phyloP scores from a whole-genome alignment of 2,329 filamentous ascomycete species.

The Arachnopeziza araneosa region DNA sequence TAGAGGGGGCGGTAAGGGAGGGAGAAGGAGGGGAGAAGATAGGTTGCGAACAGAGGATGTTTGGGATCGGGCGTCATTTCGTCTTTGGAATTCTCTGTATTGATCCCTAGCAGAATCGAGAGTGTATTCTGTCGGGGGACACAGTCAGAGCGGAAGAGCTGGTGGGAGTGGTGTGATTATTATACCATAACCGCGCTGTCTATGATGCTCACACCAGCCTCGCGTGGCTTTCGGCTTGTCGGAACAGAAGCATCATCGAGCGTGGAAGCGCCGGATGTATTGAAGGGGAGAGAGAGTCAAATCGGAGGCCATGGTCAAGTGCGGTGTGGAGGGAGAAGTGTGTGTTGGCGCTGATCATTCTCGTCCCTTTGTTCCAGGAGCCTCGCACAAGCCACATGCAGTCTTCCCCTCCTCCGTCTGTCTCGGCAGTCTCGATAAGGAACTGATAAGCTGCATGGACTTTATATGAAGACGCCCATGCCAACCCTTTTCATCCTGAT shows the following conservation, averaged over 20 bases:
- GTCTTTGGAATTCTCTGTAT: not conserved
- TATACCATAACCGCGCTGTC: not conserved
- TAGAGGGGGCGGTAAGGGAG: slow-evolving; percentile 39
- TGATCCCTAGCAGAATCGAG: not conserved
- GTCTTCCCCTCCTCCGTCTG: too few species aligned
- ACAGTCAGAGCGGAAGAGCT: not conserved
- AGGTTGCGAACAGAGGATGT: slow-evolving; percentile 40
- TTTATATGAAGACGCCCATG: not conserved
- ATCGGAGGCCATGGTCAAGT: not conserved
- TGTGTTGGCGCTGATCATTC: not conserved
- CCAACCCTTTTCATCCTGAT: not conserved
- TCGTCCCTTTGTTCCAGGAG: not conserved
- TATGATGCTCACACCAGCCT: not conserved
- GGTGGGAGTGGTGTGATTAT: not conserved
- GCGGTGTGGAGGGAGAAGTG: not conserved
- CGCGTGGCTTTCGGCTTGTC: not conserved
- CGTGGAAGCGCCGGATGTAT: not conserved
- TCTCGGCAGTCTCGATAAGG: not conserved
- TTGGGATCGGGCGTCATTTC: slow-evolving; percentile 16
- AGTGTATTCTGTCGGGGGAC: not conserved
- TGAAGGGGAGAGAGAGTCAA: not conserved
- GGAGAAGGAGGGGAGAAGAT: slow-evolving; percentile 46
- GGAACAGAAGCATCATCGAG: not conserved
- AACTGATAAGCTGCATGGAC: not conserved
- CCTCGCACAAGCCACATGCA: not conserved